phyloP scores from a whole-genome alignment of 1,139 yeast genomes.

The Suhomyces taliae region DNA sequence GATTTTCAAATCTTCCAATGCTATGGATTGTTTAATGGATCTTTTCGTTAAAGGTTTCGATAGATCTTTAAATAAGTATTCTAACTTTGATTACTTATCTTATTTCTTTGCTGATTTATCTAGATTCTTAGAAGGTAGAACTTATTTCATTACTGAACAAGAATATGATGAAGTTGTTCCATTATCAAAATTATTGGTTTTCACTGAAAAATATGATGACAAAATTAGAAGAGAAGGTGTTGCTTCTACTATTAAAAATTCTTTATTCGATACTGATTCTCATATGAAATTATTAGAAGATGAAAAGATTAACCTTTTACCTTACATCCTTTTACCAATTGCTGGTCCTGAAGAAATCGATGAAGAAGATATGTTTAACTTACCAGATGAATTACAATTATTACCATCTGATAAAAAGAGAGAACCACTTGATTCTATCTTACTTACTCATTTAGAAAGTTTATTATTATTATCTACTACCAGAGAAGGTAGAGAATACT shows the following conservation, averaged over 20 bases:
- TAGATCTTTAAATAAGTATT: conserved; percentile 65
- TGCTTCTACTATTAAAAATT: conserved; percentile 88
- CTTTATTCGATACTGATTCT: conserved; percentile 73
- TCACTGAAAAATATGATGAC: conserved; percentile 78
- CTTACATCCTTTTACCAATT: conserved; percentile 79
- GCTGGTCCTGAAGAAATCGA: conserved; percentile 82
- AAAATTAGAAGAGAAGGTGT: conserved; percentile 88
- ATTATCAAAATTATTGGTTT: conserved; percentile 73
- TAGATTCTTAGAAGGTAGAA: conserved; percentile 66
- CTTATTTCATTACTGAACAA: conserved; percentile 71
- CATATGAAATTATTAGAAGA: conserved; percentile 64
- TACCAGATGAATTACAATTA: conserved; percentile 87
- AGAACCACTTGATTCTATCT: conserved; percentile 67
- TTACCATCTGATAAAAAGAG: conserved; percentile 74
- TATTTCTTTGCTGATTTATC: conserved; percentile 91
- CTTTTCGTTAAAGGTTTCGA: conserved; percentile 86
- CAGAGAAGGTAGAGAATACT: conserved; percentile 63
- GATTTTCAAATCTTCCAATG: conserved; percentile 55
- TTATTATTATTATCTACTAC: conserved; percentile 77
- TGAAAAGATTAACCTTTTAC: conserved; percentile 69
- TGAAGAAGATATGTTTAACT: conserved; percentile 77
- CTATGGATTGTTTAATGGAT: conserved; percentile 85
- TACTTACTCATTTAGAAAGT: conserved; percentile 74
- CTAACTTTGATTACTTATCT: conserved; percentile 79
- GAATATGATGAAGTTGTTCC: conserved; percentile 79